Base-by-base conservation (phyloP, 148 eudicot genomes). In the Amaranthus palmeri region DNA sequence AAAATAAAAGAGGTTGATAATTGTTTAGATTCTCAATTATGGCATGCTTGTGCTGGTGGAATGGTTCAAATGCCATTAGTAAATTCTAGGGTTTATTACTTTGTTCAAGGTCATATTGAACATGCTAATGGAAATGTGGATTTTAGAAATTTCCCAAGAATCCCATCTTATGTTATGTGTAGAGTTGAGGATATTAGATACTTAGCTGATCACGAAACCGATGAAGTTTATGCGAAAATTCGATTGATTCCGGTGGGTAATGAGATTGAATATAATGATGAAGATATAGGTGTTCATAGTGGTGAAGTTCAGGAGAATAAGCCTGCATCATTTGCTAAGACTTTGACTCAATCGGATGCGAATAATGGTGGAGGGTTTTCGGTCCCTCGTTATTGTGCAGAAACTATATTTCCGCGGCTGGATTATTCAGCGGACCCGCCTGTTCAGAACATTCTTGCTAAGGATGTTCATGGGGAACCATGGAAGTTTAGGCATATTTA, bases 1-100 rank as follows among this genome's bases (percentile, higher is more conserved):
- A 90, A 82, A 75, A 71, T 84, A 72, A 87, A 84, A 71, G 90
- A 86, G 74, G 79, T 55, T 18, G 88, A 88, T 59, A 86, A 78
- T 67, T 81, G 88, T 73, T 82, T 93, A 74, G 98, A 91, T 85
- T 86, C 98, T 54, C 98, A 93, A 68, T 70, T 93, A 69, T 93
- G 98, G 98, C 98, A 93, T 81, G 98, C 96, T 57, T 93, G 98
- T 77, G 98, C 98, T 50, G 98, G 98, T 6, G 90, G 96, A 8
- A 91, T 93, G 97, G 92, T 93, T 46, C 98, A 93, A 77, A 91
- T 93, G 96, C 92, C 97, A 0, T 60, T 74, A 7, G 83, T 88
- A 45, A 84, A 81, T 70, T 65, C 98, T 0, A 85, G 79, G 72
- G 88, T 88, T 10, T 91, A 80, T 63, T 93, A 93, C 75, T 93